phyloP scores from a whole-genome alignment of 1,139 yeast species.

The Lodderomyces elongisporus region DNA sequence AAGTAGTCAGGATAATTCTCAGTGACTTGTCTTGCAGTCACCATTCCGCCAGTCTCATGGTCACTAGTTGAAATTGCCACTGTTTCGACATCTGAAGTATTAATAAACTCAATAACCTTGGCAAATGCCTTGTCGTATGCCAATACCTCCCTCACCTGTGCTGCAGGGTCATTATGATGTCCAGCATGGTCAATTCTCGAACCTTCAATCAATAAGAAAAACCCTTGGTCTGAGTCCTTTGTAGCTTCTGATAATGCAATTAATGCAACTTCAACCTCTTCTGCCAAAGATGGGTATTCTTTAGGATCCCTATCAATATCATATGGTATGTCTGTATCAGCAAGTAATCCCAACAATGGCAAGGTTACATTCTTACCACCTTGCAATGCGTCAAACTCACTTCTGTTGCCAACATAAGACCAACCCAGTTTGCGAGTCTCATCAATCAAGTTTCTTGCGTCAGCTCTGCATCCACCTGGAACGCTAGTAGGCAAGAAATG shows the following conservation, averaged over 20 bases:
- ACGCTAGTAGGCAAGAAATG: constrained; percentile 49
- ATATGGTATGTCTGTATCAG: constrained; percentile 70
- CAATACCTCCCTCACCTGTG: constrained; percentile 38
- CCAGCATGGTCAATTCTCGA: constrained; percentile 92
- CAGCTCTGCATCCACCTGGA: constrained; percentile 64
- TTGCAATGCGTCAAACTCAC: constrained; percentile 46
- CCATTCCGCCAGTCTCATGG: constrained; percentile 88
- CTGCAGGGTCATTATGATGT: constrained; percentile 72
- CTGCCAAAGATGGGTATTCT: constrained; percentile 67
- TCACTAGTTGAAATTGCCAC: constrained; percentile 75
- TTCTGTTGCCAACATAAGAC: constrained; percentile 57
- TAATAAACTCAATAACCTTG: constrained; percentile 64
- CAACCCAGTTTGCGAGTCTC: constrained; percentile 51
- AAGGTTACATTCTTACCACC: constrained; percentile 57
- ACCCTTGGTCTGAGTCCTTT: constrained; percentile 67
- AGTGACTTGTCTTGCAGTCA: constrained; percentile 66
- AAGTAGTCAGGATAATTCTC: constrained; percentile 44
- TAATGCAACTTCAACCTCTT: constrained; percentile 67
- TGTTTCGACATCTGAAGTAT: constrained; percentile 63
- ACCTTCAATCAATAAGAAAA: constrained; percentile 79
- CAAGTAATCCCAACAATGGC: constrained; percentile 70
- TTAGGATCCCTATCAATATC: constrained; percentile 63
- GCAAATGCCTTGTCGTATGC: constrained; percentile 70
- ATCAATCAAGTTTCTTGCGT: constrained; percentile 55
- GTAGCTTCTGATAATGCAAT: constrained; percentile 61